These are phyloP conservation scores for Tricholoma terreum DNA, from an alignment of 768 basidiomycete species.

Conservation along the genomic window DNA sequence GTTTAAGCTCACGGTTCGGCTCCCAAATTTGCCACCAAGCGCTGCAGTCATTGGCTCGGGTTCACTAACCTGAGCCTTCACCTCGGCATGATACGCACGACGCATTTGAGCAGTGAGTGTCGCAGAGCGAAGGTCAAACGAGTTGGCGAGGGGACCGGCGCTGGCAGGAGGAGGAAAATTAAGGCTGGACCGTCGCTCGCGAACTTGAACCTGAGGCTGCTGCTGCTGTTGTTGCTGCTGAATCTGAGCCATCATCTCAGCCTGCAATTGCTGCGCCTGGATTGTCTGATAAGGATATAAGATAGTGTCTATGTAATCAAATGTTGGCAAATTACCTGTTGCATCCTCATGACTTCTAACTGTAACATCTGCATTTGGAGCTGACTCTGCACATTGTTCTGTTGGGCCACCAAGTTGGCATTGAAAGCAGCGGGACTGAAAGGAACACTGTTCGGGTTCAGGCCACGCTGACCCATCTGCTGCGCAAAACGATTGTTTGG, in stretches of 20 bases:
- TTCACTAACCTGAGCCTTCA: constrained; percentile 62
- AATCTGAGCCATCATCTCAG: constrained; percentile 58
- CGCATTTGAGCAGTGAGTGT: constrained; percentile 58
- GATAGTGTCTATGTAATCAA: not conserved
- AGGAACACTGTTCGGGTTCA: constrained; percentile 53
- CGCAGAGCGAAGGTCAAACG: constrained; percentile 64
- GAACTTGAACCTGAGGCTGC: constrained; percentile 37
- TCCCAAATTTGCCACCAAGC: constrained; percentile 72
- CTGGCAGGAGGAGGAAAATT: constrained; percentile 59
- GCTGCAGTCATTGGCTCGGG: constrained; percentile 80
- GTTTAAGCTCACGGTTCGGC: constrained; percentile 51
- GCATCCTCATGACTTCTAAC: constrained; percentile 76
- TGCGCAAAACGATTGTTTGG: constrained; percentile 63
- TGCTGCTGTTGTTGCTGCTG: constrained; percentile 49
- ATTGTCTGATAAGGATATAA: constrained; percentile 42
- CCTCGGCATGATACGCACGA: constrained; percentile 66
- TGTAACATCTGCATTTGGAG: constrained; percentile 86
- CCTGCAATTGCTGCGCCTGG: constrained; percentile 76
- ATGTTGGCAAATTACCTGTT: constrained; percentile 44
- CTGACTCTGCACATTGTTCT: constrained; percentile 50
- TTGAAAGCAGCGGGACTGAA: constrained; percentile 52
- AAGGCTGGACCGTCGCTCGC: constrained; percentile 45
- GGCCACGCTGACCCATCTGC: constrained; percentile 51
- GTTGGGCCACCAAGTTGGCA: constrained; percentile 42
- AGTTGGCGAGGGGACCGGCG: constrained; percentile 63